phyloP scores from a whole-genome alignment of 176 grass and related monocot genomes.

The Luzula sylvatica region DNA sequence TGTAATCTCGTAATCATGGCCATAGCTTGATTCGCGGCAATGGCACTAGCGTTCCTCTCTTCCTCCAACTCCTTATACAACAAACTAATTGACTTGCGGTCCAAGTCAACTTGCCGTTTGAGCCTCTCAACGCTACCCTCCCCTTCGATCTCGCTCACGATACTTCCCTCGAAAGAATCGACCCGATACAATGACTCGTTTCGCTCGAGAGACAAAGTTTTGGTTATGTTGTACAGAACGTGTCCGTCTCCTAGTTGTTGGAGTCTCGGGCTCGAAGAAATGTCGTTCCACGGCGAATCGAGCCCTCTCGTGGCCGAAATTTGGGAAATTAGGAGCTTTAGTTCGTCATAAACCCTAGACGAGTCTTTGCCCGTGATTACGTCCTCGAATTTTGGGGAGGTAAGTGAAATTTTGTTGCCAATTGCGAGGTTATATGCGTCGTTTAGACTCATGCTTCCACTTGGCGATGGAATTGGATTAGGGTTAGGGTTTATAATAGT shows the following conservation, averaged over 20 bases:
- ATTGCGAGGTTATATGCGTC: conserved; percentile 18
- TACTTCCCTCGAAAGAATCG: conserved; percentile 22
- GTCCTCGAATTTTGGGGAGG: conserved; percentile 25
- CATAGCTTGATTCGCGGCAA: conserved; percentile 84
- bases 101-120: conserved; percentile 49
- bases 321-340: conserved; percentile 56
- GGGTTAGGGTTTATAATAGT: conserved; percentile 10
- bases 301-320: conserved; percentile 26
- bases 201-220: conserved; percentile 35
- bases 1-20: conserved; percentile 90
- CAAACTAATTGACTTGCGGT: conserved; percentile 49
- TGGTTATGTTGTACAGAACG: conserved; percentile 42
- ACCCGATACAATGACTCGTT: conserved; percentile 33
- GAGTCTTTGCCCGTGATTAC: conserved; percentile 31
- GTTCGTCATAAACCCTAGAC: conserved; percentile 43
- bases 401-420: neutral
- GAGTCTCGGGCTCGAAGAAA: conserved; percentile 22
- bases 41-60: conserved; percentile 61
- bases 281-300: conserved; percentile 21
- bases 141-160: conserved; percentile 36
- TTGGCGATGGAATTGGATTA: conserved; percentile 8
- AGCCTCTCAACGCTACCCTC: conserved; percentile 45
- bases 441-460: conserved; percentile 15
- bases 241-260: conserved; percentile 33
- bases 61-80: conserved; percentile 86